Conservation (phyloP, 2,329 filamentous ascomycete species). For the Helicocarpus griseus region DNA sequence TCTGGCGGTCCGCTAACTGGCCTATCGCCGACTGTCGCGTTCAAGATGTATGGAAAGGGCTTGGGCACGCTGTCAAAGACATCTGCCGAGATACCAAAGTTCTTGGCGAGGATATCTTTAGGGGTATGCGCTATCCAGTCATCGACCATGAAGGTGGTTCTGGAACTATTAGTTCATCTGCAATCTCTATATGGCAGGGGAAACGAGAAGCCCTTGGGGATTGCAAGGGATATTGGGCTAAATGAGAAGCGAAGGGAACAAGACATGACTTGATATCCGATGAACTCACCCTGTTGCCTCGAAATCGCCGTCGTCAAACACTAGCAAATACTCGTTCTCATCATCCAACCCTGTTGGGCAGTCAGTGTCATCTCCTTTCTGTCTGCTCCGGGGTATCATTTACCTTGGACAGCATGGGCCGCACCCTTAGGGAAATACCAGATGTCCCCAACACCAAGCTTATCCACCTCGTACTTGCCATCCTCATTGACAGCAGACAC, state of each 20-base stretch:
- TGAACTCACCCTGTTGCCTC: slow-evolving; percentile 47
- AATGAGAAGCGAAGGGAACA: background rate
- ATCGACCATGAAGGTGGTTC: slow-evolving; percentile 62
- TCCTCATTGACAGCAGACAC: slow-evolving; percentile 55
- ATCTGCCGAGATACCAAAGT: slow-evolving; percentile 53
- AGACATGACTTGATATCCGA: background rate
- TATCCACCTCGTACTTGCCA: slow-evolving; percentile 46
- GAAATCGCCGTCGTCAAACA: slow-evolving; percentile 59
- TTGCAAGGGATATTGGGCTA: background rate
- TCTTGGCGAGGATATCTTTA: slow-evolving; percentile 54
- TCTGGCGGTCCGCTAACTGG: slow-evolving; percentile 41
- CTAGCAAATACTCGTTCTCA: slow-evolving; percentile 57
- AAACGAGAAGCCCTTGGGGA: too few relatives aligned
- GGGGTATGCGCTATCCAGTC: slow-evolving; percentile 63
- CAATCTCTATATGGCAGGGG: too few relatives aligned
- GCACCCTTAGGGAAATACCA: slow-evolving; percentile 61
- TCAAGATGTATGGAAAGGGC: slow-evolving; percentile 53
- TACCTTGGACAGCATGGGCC: slow-evolving; percentile 51
- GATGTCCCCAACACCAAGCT: slow-evolving; percentile 52
- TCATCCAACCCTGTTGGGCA: slow-evolving; percentile 44
- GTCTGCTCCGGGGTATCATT: background rate
- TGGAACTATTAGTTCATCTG: slow-evolving; percentile 15
- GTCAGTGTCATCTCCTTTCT: background rate
- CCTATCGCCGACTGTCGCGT: slow-evolving; percentile 42
- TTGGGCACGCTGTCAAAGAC: slow-evolving; percentile 51